Base-by-base conservation (phyloP, 768 basidiomycete species). In the Collybiopsis confluens region DNA sequence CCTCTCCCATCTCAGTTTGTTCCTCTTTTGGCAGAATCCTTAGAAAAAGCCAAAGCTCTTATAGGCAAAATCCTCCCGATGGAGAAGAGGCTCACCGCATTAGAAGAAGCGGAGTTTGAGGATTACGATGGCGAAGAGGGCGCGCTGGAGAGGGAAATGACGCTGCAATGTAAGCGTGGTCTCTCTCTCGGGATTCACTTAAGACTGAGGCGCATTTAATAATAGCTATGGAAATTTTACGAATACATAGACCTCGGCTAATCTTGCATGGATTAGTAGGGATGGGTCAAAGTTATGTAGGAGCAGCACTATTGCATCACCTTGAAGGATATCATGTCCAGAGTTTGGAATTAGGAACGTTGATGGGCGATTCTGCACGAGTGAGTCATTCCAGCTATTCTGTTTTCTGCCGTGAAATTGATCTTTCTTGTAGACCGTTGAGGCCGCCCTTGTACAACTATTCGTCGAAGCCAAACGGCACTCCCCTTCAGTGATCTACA, bases 381-480 rank as follows among this genome's bases (percentile, higher is more conserved):
- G 95, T 96, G 56, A 64, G 90, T 73, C 0, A 3, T 46, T 13
- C 23, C 9, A 5, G 43, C 3, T 42, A 36, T 8, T 36, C 26
- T 15, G 18, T 43, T 5, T 1, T 44, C 36, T n/a, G 8, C n/a
- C 56, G 28, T 54, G 59, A 33, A 45, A 53, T 45, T 38, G 8
- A 50, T 33, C 13, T 42, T 26, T 33, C 26, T 49, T 46, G 5
- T 52, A 96, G 93, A 92, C 92, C 1, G 70, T 83, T 4, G 97
- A 99, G 70, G 91, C 97, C 1, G 88, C 91, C 2, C 85, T 98
- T 51, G 92, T 98, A 3, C 95, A 98, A 61, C 76, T 97, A 16
- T 98, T 99, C 63, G 80, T 95, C 20, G 97, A 99, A 67, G 97
- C 96, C 1, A 98, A 98, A 65, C 85, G 96, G 24, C 92, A 97